Conservation (phyloP, 1,284 basidiomycete species). For the Fomitopsis schrenkii region DNA sequence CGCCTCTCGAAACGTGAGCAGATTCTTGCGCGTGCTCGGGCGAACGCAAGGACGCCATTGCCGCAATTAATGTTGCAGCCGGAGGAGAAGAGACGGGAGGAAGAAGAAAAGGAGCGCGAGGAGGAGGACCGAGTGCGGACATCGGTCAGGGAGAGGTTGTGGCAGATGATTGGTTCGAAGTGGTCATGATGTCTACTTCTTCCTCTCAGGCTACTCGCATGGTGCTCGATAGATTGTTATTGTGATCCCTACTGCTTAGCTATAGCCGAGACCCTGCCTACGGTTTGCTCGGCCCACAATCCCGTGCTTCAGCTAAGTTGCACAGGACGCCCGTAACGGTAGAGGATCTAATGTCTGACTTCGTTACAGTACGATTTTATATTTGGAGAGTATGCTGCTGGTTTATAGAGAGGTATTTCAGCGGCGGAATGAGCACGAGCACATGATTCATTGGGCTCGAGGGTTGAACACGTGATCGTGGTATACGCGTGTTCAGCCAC, state of each 20-base stretch:
- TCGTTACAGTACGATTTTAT: too few species aligned
- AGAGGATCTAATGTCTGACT: neutral
- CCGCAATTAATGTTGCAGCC: constrained; percentile 7
- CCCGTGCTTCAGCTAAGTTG: too few species aligned
- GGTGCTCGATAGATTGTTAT: neutral
- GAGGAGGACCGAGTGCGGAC: neutral
- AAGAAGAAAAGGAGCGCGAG: neutral
- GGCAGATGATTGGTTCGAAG: neutral
- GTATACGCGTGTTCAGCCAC: neutral
- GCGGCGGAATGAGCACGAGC: too few species aligned
- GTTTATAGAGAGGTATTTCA: too few species aligned
- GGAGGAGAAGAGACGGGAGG: constrained; percentile 6
- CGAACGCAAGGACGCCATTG: constrained; percentile 22
- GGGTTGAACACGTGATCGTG: neutral
- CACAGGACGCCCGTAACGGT: too few species aligned
- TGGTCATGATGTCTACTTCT: neutral
- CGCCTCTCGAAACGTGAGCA: constrained; percentile 15
- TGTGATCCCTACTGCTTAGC: neutral
- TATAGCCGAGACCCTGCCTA: too few species aligned
- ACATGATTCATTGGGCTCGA: too few species aligned
- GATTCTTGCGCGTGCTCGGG: constrained; percentile 25
- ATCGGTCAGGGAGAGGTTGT: neutral
- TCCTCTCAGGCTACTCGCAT: neutral
- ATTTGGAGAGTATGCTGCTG: too few species aligned
- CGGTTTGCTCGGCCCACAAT: too few species aligned